Conservation (phyloP, 495 filamentous ascomycete species). For the Oleoguttula mirabilis region DNA sequence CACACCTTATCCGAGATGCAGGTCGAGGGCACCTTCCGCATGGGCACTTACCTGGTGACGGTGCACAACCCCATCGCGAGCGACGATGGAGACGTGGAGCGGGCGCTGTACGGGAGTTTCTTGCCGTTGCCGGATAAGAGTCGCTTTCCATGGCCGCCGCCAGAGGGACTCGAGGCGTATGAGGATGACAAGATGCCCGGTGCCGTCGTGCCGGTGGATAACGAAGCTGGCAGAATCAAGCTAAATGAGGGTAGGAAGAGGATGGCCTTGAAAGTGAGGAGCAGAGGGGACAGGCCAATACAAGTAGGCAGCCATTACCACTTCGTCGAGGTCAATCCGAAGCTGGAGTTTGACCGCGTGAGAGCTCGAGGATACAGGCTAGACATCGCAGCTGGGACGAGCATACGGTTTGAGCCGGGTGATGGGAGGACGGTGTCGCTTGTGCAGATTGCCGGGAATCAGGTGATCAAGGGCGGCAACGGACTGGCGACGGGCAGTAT, state of each 20-base stretch:
- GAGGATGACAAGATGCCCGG: constrained; percentile 51
- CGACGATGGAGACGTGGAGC: constrained; percentile 75
- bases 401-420: constrained; percentile 88
- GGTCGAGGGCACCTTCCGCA: constrained; percentile 87
- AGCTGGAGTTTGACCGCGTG: constrained; percentile 81
- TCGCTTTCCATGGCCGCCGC: constrained; percentile 52
- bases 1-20: constrained; percentile 69
- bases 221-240: constrained; percentile 40
- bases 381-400: constrained; percentile 85
- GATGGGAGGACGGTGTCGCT: constrained; percentile 86
- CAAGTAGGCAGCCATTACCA: constrained; percentile 95
- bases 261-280: constrained; percentile 63
- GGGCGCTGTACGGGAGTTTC: constrained; percentile 86
- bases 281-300: constrained; percentile 81
- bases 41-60: constrained; percentile 88
- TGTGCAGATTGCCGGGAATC: constrained; percentile 77
- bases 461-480: constrained; percentile 80
- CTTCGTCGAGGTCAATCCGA: constrained; percentile 86
- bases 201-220: constrained; percentile 59
- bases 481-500: constrained; percentile 60
- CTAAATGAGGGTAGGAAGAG: constrained; percentile 67
- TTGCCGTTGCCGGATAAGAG: constrained; percentile 57
- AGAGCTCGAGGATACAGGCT: constrained; percentile 75
- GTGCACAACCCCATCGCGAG: constrained; percentile 81
- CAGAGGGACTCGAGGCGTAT: constrained; percentile 46